These are phyloP conservation scores for Lactarius sp. DNA, from an alignment of 768 basidiomycete species.

Conservation along the genomic window DNA sequence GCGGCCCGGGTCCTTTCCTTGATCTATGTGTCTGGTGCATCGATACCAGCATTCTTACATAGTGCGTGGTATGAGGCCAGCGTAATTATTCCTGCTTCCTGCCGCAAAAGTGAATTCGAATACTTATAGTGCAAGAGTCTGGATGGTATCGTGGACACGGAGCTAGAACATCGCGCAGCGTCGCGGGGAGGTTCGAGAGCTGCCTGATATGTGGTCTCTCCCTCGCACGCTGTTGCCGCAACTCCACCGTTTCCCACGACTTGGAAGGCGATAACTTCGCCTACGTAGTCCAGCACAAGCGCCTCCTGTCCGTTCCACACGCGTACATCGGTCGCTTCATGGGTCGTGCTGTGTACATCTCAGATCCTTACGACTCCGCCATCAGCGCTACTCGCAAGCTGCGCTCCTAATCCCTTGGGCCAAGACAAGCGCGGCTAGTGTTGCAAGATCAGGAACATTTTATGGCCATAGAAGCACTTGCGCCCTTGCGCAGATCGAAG, in stretches of 20 bases:
- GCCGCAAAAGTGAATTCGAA: neutral
- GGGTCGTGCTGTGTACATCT: constrained; percentile 68
- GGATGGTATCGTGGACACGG: neutral
- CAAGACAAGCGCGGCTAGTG: constrained; percentile 55
- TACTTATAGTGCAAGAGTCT: neutral
- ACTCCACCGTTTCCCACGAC: constrained; percentile 31
- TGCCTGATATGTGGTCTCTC: neutral
- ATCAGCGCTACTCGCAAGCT: constrained; percentile 68
- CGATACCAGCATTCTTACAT: constrained; percentile 7
- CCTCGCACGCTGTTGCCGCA: neutral
- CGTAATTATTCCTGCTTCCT: neutral
- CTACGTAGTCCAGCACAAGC: constrained; percentile 41
- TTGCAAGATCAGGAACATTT: constrained; percentile 55
- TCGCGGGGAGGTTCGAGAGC: constrained; percentile 7
- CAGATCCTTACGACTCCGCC: constrained; percentile 74
- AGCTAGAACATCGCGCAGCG: constrained; percentile 17
- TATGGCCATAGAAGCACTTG: constrained; percentile 33
- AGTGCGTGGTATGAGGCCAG: constrained; percentile 20
- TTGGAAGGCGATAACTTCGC: constrained; percentile 24
- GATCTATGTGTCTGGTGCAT: constrained; percentile 18
- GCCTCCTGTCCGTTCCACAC: constrained; percentile 56
- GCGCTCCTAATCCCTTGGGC: constrained; percentile 36
- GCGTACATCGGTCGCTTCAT: constrained; percentile 59
- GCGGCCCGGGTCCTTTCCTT: constrained; percentile 17
- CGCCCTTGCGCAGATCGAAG: constrained; percentile 57